Base-by-base conservation (phyloP, 768 basidiomycete species). In the Nevesoporus exiguus region DNA sequence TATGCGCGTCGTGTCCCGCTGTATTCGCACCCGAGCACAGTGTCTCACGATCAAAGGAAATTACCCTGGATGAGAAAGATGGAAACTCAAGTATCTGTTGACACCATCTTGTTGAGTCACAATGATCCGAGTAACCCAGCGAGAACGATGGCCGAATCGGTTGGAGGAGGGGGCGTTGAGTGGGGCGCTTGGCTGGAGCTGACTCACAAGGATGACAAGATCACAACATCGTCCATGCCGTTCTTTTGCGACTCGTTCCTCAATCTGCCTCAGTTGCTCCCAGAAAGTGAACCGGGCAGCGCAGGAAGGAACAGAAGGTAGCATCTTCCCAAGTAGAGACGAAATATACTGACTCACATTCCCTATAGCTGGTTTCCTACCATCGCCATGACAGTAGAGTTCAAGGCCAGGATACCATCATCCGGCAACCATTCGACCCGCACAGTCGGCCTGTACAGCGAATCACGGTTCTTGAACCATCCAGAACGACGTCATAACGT, bases 1-100 rank as follows among this genome's bases (percentile, higher is more conserved):
- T 85, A 82, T 59, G 80, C 84, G 0, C 78, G 82, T 2, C 79
- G 81, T n/a, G 62, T 81, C 29, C 85, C 85, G 5, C 64, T 86
- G 8, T 67, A 80, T 60, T 65, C 66, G 0, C 83, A 85, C 60
- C 84, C 85, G 3, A 76, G 81, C 30, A 62, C 56, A 7, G 74
- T 74, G 0, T 55, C 63, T 5, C 52, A 47, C 3, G 59, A 64
- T 25, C 60, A 66, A 5, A 51, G 69, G 49, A 57, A 56, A 22
- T 55, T 57, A 0, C 56, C 59, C 1, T 80, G 75, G 75, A 63
- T 55, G 11, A 80, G 76, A 62, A 57, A 65, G 5, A 52, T 64
- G 19, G 66, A 72, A 24, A 54, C 77, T 22, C 62, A 64, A 17
- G 66, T 73, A 60, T 72, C 79, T 5, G 56, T 67, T 2, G 85